Evolutionary conservation across 148 eudicot species (phyloP).

Genomic region (Rhododendron vialii): DNA sequence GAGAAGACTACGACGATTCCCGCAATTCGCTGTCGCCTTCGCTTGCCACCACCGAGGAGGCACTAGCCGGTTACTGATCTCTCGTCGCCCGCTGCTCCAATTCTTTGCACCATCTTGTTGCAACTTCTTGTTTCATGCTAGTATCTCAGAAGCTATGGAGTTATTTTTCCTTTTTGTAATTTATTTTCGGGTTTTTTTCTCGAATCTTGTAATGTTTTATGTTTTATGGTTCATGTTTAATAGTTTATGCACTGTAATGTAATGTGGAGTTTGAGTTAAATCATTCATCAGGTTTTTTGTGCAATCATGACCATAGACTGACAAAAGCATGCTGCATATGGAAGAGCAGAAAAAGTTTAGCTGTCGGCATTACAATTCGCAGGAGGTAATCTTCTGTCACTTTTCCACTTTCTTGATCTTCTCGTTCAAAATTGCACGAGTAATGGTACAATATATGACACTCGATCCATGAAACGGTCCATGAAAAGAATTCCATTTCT

Average conservation of each 20-base stretch:
- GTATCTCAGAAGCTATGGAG: background rate
- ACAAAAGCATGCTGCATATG: background rate
- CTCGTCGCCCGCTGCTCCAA: background rate
- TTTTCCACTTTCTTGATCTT: background rate
- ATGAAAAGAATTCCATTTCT: no score
- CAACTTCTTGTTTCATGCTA: constrained; percentile 16
- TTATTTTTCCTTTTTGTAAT: background rate
- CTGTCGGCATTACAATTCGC: background rate
- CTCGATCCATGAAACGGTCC: no score
- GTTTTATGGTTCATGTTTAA: constrained; percentile 8
- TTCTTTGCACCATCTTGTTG: constrained; percentile 29
- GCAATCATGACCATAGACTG: background rate
- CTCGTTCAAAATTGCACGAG: background rate
- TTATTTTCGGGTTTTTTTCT: background rate
- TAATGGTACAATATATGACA: no score
- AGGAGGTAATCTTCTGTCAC: background rate
- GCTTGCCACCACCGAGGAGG: constrained; percentile 70
- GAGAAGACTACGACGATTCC: constrained; percentile 91
- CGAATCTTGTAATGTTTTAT: constrained; percentile 15
- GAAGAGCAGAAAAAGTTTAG: background rate
- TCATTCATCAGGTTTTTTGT: background rate
- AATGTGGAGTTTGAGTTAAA: background rate
- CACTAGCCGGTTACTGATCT: constrained; percentile 27
- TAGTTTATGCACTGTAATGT: background rate
- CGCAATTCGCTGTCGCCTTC: constrained; percentile 80